These are phyloP conservation scores for Daedaleopsis nitida DNA, from an alignment of 768 basidiomycete genomes.

Conservation along the genomic window DNA sequence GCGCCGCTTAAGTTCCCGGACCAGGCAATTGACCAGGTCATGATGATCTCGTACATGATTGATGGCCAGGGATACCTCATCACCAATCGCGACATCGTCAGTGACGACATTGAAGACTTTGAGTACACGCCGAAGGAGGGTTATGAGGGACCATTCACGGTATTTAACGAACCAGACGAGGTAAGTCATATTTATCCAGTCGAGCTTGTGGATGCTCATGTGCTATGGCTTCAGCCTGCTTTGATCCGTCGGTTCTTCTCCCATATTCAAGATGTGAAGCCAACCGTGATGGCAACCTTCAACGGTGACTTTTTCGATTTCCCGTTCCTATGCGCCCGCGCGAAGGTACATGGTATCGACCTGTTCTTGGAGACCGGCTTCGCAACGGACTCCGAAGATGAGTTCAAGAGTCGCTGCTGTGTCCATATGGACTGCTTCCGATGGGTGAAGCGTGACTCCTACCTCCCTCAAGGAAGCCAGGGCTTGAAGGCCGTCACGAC, in stretches of 20 bases:
- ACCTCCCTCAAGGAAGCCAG: conserved; percentile 97
- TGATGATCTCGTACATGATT: conserved; percentile 99
- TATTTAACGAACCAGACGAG: conserved; percentile 95
- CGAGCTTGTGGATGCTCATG: background rate
- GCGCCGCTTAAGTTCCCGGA: conserved; percentile 99
- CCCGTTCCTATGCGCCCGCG: conserved; percentile 88
- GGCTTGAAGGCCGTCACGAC: conserved; percentile 98
- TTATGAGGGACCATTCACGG: conserved; percentile 93
- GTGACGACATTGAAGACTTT: conserved; percentile 97
- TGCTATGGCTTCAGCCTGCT: conserved; percentile 57
- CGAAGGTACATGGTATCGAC: conserved; percentile 88
- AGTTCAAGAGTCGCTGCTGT: conserved; percentile 90
- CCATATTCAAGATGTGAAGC: conserved; percentile 90
- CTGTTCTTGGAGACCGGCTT: conserved; percentile 97
- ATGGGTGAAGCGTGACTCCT: conserved; percentile 99
- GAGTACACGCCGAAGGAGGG: conserved; percentile 99
- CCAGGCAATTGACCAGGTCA: conserved; percentile 93
- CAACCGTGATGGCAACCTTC: conserved; percentile 97
- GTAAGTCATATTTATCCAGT: conserved; percentile 41
- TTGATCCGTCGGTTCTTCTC: conserved; percentile 88
- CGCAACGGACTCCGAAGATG: conserved; percentile 86
- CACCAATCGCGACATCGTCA: conserved; percentile 95
- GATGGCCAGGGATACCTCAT: conserved; percentile 98
- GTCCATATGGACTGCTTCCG: conserved; percentile 99
- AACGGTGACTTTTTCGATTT: conserved; percentile 99